Evolutionary conservation across 2,329 filamentous ascomycete species (phyloP).

Genomic region (Reticulascus tulasneorum): DNA sequence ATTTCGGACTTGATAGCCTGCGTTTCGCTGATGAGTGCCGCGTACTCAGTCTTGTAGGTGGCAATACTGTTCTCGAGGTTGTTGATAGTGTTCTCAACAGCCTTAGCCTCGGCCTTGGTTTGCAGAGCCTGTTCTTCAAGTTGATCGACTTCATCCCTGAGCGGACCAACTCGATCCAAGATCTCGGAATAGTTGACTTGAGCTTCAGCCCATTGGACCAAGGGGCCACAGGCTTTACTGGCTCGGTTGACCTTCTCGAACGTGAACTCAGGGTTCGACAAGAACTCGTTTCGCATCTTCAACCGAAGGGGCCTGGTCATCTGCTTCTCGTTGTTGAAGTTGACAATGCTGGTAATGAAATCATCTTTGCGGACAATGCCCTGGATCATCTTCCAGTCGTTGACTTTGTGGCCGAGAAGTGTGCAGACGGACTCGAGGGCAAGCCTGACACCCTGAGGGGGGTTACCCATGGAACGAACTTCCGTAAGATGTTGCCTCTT

Average conservation of each 20-base stretch:
- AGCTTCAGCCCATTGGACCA: constrained; percentile 95
- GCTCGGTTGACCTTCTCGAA: constrained; percentile 95
- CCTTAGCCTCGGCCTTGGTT: constrained; percentile 89
- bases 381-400: constrained; percentile 89
- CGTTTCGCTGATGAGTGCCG: constrained; percentile 91
- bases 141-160: constrained; percentile 82
- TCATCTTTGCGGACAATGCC: constrained; percentile 86
- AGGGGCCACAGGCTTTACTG: constrained; percentile 91
- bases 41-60: constrained; percentile 94
- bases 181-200: constrained; percentile 99
- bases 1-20: constrained; percentile 97
- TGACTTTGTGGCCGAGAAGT: constrained; percentile 82
- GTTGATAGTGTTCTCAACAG: constrained; percentile 82
- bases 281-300: constrained; percentile 89
- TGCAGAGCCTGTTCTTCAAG: constrained; percentile 85
- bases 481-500: constrained; percentile 96
- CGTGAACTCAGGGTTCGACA: constrained; percentile 92
- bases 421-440: constrained; percentile 96
- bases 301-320: constrained; percentile 81
- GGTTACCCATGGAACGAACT: constrained; percentile 94
- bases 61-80: constrained; percentile 86
- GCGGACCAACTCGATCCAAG: constrained; percentile 84
- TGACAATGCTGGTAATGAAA: constrained; percentile 96
- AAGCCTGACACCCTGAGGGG: constrained; percentile 83
- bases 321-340: constrained; percentile 90